These are phyloP conservation scores for Fomitopsis serialis DNA, from an alignment of 768 basidiomycete species.

Conservation along the genomic window DNA sequence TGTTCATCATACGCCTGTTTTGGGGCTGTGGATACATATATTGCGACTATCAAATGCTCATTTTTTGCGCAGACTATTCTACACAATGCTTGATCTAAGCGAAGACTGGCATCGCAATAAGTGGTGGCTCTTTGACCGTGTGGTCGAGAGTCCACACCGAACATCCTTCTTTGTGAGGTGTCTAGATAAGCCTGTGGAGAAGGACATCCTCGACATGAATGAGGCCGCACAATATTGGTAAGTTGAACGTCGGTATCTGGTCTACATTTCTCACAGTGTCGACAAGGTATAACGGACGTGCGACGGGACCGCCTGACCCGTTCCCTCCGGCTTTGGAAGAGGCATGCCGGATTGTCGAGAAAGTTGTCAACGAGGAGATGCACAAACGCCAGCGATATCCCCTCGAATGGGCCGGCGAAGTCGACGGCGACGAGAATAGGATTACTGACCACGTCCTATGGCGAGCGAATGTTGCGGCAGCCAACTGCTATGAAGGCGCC, in stretches of 20 bases:
- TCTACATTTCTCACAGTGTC: not conserved
- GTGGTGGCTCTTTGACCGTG: slow-evolving; percentile 80
- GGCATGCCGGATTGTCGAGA: slow-evolving; percentile 67
- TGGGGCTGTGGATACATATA: too few species aligned
- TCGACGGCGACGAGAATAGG: slow-evolving; percentile 10
- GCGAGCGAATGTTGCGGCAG: slow-evolving; percentile 82
- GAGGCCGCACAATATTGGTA: slow-evolving; percentile 77
- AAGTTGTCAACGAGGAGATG: slow-evolving; percentile 67
- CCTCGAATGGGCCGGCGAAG: slow-evolving; percentile 56
- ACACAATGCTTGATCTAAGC: slow-evolving; percentile 62
- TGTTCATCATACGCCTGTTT: too few species aligned
- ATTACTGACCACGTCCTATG: slow-evolving; percentile 32
- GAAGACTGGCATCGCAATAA: slow-evolving; percentile 64
- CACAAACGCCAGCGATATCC: slow-evolving; percentile 52
- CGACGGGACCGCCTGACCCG: slow-evolving; percentile 44
- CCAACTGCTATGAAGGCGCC: slow-evolving; percentile 80
- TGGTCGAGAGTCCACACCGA: slow-evolving; percentile 83
- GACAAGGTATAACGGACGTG: slow-evolving; percentile 76
- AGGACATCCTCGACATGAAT: slow-evolving; percentile 42
- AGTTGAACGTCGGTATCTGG: slow-evolving; percentile 11
- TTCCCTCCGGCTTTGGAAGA: slow-evolving; percentile 75
- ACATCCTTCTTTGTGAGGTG: slow-evolving; percentile 70
- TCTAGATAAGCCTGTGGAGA: slow-evolving; percentile 26
- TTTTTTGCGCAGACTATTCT: slow-evolving; percentile 45
- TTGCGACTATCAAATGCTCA: too few species aligned